Conservation (phyloP, 768 basidiomycete species). For the Tylopilus balloui region DNA sequence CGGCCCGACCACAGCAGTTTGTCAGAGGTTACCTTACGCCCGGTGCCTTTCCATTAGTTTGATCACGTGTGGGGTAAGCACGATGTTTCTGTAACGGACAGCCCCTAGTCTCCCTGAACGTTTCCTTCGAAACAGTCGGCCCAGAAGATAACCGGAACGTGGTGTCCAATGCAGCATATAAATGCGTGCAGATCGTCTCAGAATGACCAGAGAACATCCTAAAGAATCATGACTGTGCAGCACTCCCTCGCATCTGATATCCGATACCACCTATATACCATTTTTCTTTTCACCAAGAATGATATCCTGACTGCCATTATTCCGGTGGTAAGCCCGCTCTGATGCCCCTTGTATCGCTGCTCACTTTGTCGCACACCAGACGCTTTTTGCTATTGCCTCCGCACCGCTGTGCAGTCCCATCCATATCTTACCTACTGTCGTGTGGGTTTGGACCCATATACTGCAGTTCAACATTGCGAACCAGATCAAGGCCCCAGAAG, state of each 20-base stretch:
- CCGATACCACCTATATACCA: slow-evolving; percentile 21
- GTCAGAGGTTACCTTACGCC: too few species aligned
- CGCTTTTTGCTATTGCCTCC: slow-evolving; percentile 31
- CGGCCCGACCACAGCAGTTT: too few species aligned
- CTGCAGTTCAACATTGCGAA: slow-evolving; percentile 43
- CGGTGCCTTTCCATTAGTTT: too few species aligned
- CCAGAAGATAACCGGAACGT: background rate
- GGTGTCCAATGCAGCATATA: background rate
- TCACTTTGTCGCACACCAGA: slow-evolving; percentile 18
- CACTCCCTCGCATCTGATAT: slow-evolving; percentile 6
- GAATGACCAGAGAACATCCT: background rate
- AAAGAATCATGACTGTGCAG: slow-evolving; percentile 17
- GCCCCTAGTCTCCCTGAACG: background rate
- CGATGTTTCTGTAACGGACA: too few species aligned
- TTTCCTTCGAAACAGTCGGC: background rate
- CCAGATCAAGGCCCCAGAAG: slow-evolving; percentile 38
- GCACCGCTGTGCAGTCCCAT: slow-evolving; percentile 28
- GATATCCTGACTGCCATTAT: slow-evolving; percentile 44
- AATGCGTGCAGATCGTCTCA: background rate
- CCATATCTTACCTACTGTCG: slow-evolving; percentile 26
- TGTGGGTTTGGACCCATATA: slow-evolving; percentile 46
- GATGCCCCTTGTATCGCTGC: background rate
- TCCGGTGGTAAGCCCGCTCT: slow-evolving; percentile 36
- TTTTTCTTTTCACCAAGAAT: slow-evolving; percentile 42
- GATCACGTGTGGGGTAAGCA: too few species aligned